A percentile compares a stretch with the other conserved stretches of the same genome.
These are phyloP conservation scores for Aspergillus flavus DNA, from an alignment of 2,329 filamentous ascomycete species.

Conservation along the genomic window DNA sequence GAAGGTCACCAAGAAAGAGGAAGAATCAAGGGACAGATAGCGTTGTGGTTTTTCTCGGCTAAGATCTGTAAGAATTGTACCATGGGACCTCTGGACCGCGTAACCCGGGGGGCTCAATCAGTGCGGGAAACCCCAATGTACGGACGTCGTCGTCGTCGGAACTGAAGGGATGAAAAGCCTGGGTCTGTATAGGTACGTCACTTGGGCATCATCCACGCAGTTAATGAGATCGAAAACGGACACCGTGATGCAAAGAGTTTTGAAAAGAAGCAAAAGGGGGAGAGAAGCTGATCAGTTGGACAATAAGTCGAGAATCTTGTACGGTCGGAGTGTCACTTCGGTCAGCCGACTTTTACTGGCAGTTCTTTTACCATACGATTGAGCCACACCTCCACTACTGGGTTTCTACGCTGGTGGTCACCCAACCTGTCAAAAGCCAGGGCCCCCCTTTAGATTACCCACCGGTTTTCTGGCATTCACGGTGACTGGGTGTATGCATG, in stretches of 20 bases:
- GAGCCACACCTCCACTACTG: conserved; percentile 5
- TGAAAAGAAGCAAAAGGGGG: conserved; percentile 1
- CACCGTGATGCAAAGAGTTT: neutral
- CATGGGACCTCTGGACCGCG: conserved; percentile 25
- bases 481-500: neutral
- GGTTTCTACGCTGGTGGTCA: neutral
- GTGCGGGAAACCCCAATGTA: conserved; percentile 11
- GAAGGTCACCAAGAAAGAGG: neutral
- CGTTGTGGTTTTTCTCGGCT: conserved; percentile 18
- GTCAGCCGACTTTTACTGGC: conserved; percentile 15
- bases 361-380: conserved; percentile 2
- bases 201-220: conserved; percentile 16
- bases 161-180: neutral
- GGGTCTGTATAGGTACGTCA: conserved; percentile 13
- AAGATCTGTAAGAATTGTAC: conserved; percentile 23
- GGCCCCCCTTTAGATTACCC: neutral
- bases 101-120: conserved; percentile 17
- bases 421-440: conserved; percentile 8
- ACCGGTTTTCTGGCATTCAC: neutral
- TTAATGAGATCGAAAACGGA: neutral
- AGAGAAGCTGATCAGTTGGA: conserved; percentile 2
- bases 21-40: conserved; percentile 6
- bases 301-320: conserved; percentile 2
- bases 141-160: neutral
- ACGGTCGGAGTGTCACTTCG: conserved; percentile 8